Conservation (phyloP, 2,329 filamentous ascomycete genomes). For the Colletotrichum tamarilloi region DNA sequence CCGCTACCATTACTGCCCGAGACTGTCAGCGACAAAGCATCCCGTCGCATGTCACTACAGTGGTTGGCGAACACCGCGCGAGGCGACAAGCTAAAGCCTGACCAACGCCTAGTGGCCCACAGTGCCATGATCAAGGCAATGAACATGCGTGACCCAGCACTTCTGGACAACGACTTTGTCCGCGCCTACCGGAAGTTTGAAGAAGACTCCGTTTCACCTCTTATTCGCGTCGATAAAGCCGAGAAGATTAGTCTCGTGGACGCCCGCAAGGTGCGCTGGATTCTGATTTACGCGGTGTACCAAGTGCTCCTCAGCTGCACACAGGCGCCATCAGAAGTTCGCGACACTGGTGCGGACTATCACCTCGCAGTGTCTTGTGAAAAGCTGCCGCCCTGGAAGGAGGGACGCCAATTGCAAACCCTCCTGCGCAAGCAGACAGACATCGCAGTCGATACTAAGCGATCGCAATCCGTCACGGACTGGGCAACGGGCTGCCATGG, state of each 20-base stretch:
- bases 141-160: slow-evolving; percentile 52
- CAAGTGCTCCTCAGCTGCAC: slow-evolving; percentile 78
- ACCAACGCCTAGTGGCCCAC: slow-evolving; percentile 61
- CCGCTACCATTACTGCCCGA: slow-evolving; percentile 76
- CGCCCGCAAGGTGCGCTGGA: slow-evolving; percentile 82
- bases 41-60: slow-evolving; percentile 45
- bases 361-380: slow-evolving; percentile 57
- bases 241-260: slow-evolving; percentile 72
- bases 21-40: slow-evolving; percentile 41
- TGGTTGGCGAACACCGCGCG: slow-evolving; percentile 50
- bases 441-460: slow-evolving; percentile 32
- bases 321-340: slow-evolving; percentile 69
- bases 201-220: slow-evolving; percentile 61
- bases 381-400: slow-evolving; percentile 59
- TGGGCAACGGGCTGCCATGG: slow-evolving; percentile 17
- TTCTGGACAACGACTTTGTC: slow-evolving; percentile 68
- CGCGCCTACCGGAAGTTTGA: slow-evolving; percentile 78
- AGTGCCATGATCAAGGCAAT: slow-evolving; percentile 64
- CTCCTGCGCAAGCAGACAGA: slow-evolving; percentile 45
- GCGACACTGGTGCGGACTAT: slow-evolving; percentile 68
- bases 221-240: slow-evolving; percentile 63
- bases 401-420: slow-evolving; percentile 41
- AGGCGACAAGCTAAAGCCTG: slow-evolving; percentile 55
- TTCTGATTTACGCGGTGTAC: slow-evolving; percentile 78
- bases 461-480: slow-evolving; percentile 33